Conservation (phyloP, 2,329 filamentous ascomycete species). For the Acrodontium crateriforme region DNA sequence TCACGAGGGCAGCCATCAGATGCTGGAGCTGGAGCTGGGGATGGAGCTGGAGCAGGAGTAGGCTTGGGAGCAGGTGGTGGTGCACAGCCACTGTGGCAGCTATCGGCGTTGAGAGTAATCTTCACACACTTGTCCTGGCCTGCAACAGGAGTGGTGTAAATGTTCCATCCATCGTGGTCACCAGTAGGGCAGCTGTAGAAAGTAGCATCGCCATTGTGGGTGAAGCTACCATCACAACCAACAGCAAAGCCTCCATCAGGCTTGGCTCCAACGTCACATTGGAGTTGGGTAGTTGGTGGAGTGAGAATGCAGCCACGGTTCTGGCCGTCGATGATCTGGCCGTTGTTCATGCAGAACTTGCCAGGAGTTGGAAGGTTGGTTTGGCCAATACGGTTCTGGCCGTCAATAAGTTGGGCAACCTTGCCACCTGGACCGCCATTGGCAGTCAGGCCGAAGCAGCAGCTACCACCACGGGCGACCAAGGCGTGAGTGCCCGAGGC, state of each 20-base stretch:
- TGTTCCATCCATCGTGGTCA: conserved; percentile 39
- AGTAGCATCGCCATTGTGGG: conserved; percentile 35
- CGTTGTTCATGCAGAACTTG: conserved; percentile 41
- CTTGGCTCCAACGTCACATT: conserved; percentile 43
- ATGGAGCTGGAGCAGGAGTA: conserved; percentile 11
- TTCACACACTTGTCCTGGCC: conserved; percentile 36
- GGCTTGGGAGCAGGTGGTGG: conserved; percentile 27
- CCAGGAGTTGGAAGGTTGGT: conserved; percentile 20
- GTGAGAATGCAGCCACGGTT: conserved; percentile 52
- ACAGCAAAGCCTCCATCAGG: conserved; percentile 44
- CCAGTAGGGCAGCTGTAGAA: conserved; percentile 51
- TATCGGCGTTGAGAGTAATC: conserved; percentile 28
- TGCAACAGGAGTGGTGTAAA: conserved; percentile 34
- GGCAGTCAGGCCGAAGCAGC: conserved; percentile 41
- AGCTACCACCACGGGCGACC: too few relatives aligned
- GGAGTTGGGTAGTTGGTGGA: conserved; percentile 43
- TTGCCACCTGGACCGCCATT: conserved; percentile 28
- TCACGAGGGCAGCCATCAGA: conserved; percentile 2
- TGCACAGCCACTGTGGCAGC: conserved; percentile 18
- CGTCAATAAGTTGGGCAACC: conserved; percentile 47
- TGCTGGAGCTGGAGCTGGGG: background rate
- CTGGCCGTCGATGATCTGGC: conserved; percentile 42
- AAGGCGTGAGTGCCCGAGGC: too few relatives aligned
- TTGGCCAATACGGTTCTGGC: conserved; percentile 47
- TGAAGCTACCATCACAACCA: conserved; percentile 37